A percentile compares a stretch with the other conserved stretches of the same genome.
Evolutionary conservation across 306 rosid species (phyloP).

Genomic region (Medicago ruthenica): DNA sequence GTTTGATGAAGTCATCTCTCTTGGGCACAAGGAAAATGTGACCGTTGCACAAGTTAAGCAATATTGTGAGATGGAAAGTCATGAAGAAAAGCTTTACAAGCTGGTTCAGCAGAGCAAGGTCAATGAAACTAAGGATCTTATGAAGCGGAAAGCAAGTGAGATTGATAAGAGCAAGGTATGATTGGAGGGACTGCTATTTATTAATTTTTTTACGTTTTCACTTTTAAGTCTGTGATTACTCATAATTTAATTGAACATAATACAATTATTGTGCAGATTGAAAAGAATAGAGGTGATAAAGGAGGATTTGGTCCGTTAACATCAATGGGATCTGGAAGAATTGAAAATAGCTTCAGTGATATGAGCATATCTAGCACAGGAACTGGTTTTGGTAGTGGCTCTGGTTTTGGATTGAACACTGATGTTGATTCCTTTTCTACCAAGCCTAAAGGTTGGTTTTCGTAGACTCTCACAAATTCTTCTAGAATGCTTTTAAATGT

Average conservation of each 20-base stretch:
- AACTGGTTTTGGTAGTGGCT: conserved; percentile 88
- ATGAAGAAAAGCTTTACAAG: conserved; percentile 97
- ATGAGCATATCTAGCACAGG: conserved; percentile 82
- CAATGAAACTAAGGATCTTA: conserved; percentile 92
- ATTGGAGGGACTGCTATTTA: conserved; percentile 38
- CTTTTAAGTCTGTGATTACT: background rate
- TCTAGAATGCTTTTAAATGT: conserved; percentile 20
- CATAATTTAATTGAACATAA: background rate
- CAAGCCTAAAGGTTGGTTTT: conserved; percentile 81
- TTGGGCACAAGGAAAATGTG: conserved; percentile 91
- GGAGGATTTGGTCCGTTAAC: conserved; percentile 84
- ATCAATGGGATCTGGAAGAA: conserved; percentile 94
- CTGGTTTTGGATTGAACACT: conserved; percentile 75
- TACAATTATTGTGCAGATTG: conserved; percentile 68
- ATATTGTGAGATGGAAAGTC: conserved; percentile 96
- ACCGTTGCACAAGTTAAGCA: conserved; percentile 88
- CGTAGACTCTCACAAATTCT: conserved; percentile 33
- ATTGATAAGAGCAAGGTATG: conserved; percentile 99
- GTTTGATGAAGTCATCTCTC: conserved; percentile 90
- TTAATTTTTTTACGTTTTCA: background rate
- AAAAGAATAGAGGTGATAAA: conserved; percentile 85
- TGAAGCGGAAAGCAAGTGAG: conserved; percentile 98
- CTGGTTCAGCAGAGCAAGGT: conserved; percentile 92
- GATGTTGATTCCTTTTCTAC: conserved; percentile 78
- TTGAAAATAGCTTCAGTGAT: conserved; percentile 78